These are phyloP conservation scores for Citrus glauca DNA, from an alignment of 345 rosid species.

Conservation along the genomic window DNA sequence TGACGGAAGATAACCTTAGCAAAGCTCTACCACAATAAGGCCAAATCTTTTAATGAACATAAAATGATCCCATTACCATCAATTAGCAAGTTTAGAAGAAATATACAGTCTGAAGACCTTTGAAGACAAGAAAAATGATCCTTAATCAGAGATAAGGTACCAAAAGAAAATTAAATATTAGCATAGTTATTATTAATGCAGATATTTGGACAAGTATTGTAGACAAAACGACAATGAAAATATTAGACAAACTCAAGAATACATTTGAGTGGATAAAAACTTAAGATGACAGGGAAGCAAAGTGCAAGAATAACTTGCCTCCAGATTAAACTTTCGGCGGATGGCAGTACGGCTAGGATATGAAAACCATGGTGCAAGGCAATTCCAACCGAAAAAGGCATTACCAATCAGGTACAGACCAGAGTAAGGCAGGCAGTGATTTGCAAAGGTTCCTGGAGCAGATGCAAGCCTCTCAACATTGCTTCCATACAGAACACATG, in stretches of 20 bases:
- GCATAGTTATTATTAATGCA: neutral
- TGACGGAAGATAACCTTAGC: neutral
- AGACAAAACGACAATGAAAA: neutral
- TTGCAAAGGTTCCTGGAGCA: slow-evolving; percentile 70
- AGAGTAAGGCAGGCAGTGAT: slow-evolving; percentile 68
- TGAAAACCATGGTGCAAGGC: slow-evolving; percentile 90
- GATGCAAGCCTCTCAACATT: slow-evolving; percentile 88
- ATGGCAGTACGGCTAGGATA: slow-evolving; percentile 67
- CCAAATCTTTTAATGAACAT: neutral
- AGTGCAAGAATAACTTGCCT: slow-evolving; percentile 43
- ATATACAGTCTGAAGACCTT: neutral
- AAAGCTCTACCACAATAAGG: neutral
- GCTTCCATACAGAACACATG: slow-evolving; percentile 85
- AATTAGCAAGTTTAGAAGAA: neutral
- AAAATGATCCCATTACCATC: neutral
- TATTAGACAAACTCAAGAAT: neutral
- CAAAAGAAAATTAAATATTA: neutral
- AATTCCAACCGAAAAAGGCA: slow-evolving; percentile 62
- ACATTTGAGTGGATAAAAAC: neutral
- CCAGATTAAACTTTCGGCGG: slow-evolving; percentile 82
- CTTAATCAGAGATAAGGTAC: slow-evolving; percentile 1
- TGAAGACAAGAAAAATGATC: neutral
- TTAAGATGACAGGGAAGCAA: neutral
- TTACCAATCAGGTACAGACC: slow-evolving; percentile 73
- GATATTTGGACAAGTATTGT: neutral